Evolutionary conservation across 306 rosid genomes (phyloP).

Genomic region (Phaseolus lunatus): DNA sequence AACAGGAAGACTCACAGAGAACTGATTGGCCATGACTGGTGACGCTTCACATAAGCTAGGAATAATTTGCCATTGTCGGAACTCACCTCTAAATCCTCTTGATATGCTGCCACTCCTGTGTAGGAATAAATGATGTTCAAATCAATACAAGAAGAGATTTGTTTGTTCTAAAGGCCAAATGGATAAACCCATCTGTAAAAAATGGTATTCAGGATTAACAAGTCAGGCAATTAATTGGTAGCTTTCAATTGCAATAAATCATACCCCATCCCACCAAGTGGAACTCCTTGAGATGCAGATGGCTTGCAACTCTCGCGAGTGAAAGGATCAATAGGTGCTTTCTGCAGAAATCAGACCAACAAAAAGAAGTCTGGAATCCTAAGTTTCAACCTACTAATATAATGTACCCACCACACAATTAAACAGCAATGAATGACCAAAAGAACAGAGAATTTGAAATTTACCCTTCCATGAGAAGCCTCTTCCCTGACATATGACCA

Average conservation of each 20-base stretch:
- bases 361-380: constrained; percentile 40
- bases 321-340: constrained; percentile 99
- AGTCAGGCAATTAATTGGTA: constrained; percentile 36
- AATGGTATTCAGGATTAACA: constrained; percentile 31
- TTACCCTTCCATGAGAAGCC: constrained; percentile 99
- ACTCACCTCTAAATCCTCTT: constrained; percentile 98
- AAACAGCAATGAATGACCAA: constrained; percentile 20
- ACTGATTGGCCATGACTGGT: constrained; percentile 98
- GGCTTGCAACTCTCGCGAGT: constrained; percentile 95
- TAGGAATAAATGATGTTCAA: constrained; percentile 35
- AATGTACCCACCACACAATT: background rate
- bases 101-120: constrained; percentile 98
- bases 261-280: constrained; percentile 99
- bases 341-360: constrained; percentile 63
- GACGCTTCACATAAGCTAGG: constrained; percentile 89
- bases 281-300: constrained; percentile 98
- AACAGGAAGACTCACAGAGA: constrained; percentile 72
- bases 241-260: constrained; percentile 42
- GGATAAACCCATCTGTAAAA: constrained; percentile 20
- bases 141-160: constrained; percentile 40
- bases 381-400: constrained; percentile 42
- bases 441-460: constrained; percentile 33
- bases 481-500: constrained; percentile 99
- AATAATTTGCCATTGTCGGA: constrained; percentile 94
- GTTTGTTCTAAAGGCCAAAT: background rate